Conservation (phyloP, 805 yeast genomes). For the Spathaspora boniae region DNA sequence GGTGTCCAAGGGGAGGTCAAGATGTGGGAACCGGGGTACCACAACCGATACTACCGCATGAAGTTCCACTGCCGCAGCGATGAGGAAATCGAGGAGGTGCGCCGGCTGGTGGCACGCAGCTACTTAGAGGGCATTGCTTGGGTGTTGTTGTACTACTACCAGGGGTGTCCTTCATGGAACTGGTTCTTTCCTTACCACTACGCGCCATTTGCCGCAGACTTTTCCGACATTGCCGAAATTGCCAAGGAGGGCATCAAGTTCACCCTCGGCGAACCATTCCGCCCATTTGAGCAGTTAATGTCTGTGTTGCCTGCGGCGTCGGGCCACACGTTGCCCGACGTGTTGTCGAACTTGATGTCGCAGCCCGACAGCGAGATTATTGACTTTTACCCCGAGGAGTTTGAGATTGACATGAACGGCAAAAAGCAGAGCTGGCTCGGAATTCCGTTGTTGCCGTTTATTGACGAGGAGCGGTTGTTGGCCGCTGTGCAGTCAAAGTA, state of each 20-base stretch:
- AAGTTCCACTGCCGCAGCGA: conserved; percentile 63
- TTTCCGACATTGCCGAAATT: conserved; percentile 50
- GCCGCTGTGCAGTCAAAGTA: conserved; percentile 66
- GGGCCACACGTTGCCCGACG: conserved; percentile 77
- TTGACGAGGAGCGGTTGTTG: conserved; percentile 75
- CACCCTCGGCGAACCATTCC: conserved; percentile 70
- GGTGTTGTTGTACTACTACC: conserved; percentile 90
- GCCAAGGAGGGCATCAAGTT: conserved; percentile 49
- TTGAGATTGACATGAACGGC: conserved; percentile 92
- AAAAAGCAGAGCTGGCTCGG: conserved; percentile 96
- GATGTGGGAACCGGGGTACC: conserved; percentile 85
- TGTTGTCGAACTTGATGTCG: conserved; percentile 79
- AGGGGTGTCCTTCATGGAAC: conserved; percentile 98
- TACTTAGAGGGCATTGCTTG: conserved; percentile 97
- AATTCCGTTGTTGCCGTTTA: conserved; percentile 83
- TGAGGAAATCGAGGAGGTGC: conserved; percentile 51
- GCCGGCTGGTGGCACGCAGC: conserved; percentile 59
- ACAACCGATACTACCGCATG: conserved; percentile 69
- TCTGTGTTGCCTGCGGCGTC: conserved; percentile 94
- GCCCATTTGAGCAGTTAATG: conserved; percentile 92
- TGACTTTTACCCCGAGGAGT: conserved; percentile 87
- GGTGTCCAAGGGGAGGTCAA: conserved; percentile 49
- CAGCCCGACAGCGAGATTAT: conserved; percentile 76
- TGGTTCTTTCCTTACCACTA: conserved; percentile 98
- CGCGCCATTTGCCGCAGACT: conserved; percentile 96